Evolutionary conservation across 129 eudicot species (phyloP), one percentile per base, ranked within the genome.

Genomic region (Cynara cardunculus): DNA sequence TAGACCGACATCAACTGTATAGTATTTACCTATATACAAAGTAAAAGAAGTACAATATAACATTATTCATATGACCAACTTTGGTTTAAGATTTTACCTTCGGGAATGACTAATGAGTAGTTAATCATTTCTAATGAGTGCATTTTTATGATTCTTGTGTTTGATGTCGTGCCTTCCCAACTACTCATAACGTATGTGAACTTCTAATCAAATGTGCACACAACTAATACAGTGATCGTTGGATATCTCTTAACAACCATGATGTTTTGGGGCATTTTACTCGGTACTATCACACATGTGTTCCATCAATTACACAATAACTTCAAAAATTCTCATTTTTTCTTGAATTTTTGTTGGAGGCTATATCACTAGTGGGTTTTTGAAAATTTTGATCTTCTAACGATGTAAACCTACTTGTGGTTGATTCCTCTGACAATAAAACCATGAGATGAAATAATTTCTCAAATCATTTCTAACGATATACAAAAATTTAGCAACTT

Each of bases 181-280:
- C 78, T 53, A 56, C 65, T 74, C 14, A 82, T 25, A 3, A 82
- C 46, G 14, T 75, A 82, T 3, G 77, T 75, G 10, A 82, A 82
- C 65, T 53, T 82, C 3, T 76, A 35, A 12, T 76, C 86, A 69
- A 83, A 83, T 0, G 72, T 49, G 2, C 85, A 75, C 0, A 27
- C 80, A 10, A 21, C 85, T 14, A 82, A 0, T 3, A 82, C 70
- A 75, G 75, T 82, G 19, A 34, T 46, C 4, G 61, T 66, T 7
- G 80, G 85, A 16, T 25, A 73, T 44, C 56, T 11, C 56, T 11
- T 11, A 11, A 44, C 56, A 3, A 13, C 56, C 56, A 44, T 4
- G 16, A 2, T 66, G 11, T 25, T 5, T 11, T 25, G 31, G 71
- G 9, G 71, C 18, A 66, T 25, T 27, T 25, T 66, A 66, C 24